These are phyloP conservation scores for Yamadazyma diddensiae DNA, from an alignment of 1,139 yeast genomes.

Conservation along the genomic window DNA sequence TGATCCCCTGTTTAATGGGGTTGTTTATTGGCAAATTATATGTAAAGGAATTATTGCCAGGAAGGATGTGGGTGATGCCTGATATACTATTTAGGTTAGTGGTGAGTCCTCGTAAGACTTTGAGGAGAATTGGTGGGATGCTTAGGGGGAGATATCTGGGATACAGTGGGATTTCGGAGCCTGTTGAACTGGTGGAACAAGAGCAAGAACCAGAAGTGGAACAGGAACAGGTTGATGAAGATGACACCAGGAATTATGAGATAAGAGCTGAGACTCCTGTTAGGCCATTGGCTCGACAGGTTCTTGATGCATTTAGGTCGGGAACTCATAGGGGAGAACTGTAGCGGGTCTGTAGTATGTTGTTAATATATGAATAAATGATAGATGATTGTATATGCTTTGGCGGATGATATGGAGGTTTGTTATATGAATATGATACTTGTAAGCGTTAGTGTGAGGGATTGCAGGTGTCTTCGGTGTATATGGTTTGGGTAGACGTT, in stretches of 20 bases:
- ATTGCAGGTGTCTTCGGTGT: too few species aligned
- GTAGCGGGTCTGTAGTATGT: too few species aligned
- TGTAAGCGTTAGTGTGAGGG: too few species aligned
- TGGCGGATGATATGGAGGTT: too few species aligned
- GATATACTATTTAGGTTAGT: conserved; percentile 21
- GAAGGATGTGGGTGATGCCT: conserved; percentile 53
- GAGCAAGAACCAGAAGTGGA: conserved; percentile 3
- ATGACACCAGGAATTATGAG: conserved; percentile 22
- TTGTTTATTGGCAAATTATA: conserved; percentile 58
- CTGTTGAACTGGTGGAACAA: conserved; percentile 7
- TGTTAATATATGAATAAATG: too few species aligned
- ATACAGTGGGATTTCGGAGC: too few species aligned
- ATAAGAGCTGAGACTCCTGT: conserved; percentile 55
- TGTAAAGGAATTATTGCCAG: conserved; percentile 57
- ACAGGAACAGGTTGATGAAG: conserved; percentile 23
- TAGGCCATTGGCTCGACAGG: conserved; percentile 56
- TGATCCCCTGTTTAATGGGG: conserved; percentile 55
- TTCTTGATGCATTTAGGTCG: conserved; percentile 53
- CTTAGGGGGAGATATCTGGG: conserved; percentile 6
- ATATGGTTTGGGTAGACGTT: too few species aligned
- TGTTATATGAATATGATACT: too few species aligned
- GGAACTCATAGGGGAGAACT: too few species aligned
- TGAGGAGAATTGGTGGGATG: conserved; percentile 1
- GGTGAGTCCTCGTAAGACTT: conserved; percentile 20
- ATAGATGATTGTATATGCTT: too few species aligned